These are phyloP conservation scores for Arthrobotrys sphaeroides DNA, from an alignment of 2,329 filamentous ascomycete species.

Conservation along the genomic window DNA sequence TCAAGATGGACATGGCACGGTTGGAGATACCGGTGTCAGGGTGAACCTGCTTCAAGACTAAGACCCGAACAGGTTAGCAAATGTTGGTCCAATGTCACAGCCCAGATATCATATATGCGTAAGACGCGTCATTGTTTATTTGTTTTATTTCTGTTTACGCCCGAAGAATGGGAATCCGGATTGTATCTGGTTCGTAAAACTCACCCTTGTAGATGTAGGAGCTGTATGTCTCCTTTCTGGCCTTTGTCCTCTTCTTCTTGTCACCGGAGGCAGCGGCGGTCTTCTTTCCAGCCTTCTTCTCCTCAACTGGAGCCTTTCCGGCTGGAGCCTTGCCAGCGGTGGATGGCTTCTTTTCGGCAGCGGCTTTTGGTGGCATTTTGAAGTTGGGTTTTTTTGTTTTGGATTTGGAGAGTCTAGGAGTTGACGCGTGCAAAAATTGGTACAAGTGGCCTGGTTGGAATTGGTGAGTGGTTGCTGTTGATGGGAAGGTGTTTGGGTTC, in stretches of 20 bases:
- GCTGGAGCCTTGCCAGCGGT: constrained; percentile 90
- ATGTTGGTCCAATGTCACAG: too few relatives aligned
- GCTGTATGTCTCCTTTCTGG: constrained; percentile 99
- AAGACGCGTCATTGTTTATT: constrained; percentile 2
- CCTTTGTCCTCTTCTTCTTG: constrained; percentile 99
- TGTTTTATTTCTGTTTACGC: too few relatives aligned
- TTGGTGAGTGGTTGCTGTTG: constrained; percentile 61
- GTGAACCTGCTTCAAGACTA: constrained; percentile 99
- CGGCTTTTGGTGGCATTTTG: constrained; percentile 92
- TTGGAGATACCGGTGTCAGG: constrained; percentile 99
- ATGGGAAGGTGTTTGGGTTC: constrained; percentile 46
- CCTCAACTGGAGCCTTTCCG: constrained; percentile 85
- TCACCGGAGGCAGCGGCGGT: constrained; percentile 89
- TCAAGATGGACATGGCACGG: constrained; percentile 99
- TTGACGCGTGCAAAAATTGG: constrained; percentile 54
- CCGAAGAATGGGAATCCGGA: neutral
- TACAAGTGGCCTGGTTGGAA: constrained; percentile 57
- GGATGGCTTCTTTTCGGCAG: constrained; percentile 96
- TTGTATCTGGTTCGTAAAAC: constrained; percentile 58
- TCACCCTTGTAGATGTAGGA: constrained; percentile 99
- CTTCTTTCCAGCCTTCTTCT: constrained; percentile 99
- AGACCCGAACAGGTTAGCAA: constrained; percentile 30
- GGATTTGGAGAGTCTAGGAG: constrained; percentile 18
- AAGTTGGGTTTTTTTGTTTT: constrained; percentile 56
- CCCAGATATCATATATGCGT: too few relatives aligned